Evolutionary conservation across 2,329 filamentous ascomycete genomes (phyloP).

Genomic region (Claviceps monticola): DNA sequence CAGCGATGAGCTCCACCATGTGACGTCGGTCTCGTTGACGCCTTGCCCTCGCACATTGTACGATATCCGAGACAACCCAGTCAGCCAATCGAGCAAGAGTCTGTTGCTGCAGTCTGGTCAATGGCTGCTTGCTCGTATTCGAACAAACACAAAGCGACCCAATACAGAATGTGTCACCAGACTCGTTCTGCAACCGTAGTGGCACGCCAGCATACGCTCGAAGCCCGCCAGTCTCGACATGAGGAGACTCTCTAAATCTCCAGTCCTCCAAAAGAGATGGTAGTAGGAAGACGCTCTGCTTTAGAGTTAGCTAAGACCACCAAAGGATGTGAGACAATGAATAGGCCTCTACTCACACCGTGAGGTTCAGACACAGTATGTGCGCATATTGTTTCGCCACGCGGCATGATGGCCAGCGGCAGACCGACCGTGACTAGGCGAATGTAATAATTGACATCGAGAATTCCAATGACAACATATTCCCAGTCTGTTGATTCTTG

Average conservation of each 20-base stretch:
- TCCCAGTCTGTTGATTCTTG: constrained; percentile 30
- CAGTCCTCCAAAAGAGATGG: constrained; percentile 29
- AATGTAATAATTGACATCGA: constrained; percentile 28
- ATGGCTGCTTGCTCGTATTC: constrained; percentile 16
- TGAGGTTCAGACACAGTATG: constrained; percentile 26
- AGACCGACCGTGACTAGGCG: constrained; percentile 28
- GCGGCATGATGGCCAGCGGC: constrained; percentile 26
- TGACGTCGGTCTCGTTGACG: constrained; percentile 25
- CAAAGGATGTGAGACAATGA: background rate
- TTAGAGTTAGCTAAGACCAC: background rate
- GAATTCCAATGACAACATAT: constrained; percentile 28
- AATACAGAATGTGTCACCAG: constrained; percentile 24
- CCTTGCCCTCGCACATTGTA: constrained; percentile 21
- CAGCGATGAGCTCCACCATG: constrained; percentile 22
- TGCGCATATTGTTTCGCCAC: constrained; percentile 29
- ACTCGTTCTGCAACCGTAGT: constrained; percentile 24
- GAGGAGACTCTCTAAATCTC: constrained; percentile 27
- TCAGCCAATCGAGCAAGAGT: constrained; percentile 15
- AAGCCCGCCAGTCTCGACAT: constrained; percentile 25
- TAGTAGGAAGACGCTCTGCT: constrained; percentile 24
- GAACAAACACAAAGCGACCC: constrained; percentile 31
- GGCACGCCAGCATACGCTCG: constrained; percentile 27
- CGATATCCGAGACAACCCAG: constrained; percentile 26
- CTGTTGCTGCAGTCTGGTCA: constrained; percentile 16
- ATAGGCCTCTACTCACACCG: constrained; percentile 12